These are phyloP conservation scores for Candida sp. DNA, from an alignment of 1,139 yeast species.

Conservation along the genomic window DNA sequence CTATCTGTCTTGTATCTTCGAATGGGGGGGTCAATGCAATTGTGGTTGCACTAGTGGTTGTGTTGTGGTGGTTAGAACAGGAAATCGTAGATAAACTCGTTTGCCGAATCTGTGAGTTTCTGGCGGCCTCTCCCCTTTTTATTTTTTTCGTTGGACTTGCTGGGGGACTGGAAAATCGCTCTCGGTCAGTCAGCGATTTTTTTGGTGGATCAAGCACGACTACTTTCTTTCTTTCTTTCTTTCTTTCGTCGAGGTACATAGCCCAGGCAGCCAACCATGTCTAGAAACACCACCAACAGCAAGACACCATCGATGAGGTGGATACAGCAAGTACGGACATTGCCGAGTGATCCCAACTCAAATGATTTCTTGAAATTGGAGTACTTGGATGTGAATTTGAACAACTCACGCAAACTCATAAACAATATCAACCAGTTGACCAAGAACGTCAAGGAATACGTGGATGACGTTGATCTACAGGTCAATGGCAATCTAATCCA, in stretches of 20 bases:
- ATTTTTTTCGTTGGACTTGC: neutral
- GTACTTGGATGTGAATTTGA: conserved; percentile 48
- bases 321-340: conserved; percentile 38
- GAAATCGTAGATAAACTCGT: neutral
- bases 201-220: conserved; percentile 1
- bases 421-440: conserved; percentile 31
- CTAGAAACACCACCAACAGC: neutral
- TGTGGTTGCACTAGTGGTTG: neutral
- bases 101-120: neutral
- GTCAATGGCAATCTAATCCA: conserved; percentile 31
- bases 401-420: conserved; percentile 47
- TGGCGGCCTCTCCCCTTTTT: neutral
- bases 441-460: conserved; percentile 22
- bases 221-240: neutral
- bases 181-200: neutral
- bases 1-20: neutral
- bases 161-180: neutral
- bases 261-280: neutral
- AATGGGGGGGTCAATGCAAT: neutral
- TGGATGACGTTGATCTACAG: conserved; percentile 22
- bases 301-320: conserved; percentile 22
- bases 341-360: conserved; percentile 41
- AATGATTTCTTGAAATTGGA: conserved; percentile 47
- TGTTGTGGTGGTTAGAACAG: neutral
- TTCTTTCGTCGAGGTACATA: neutral